Evolutionary conservation across 2,329 filamentous ascomycete genomes (phyloP), one percentile per base, ranked within the genome.

Genomic region (Sclerotinia subarctica): DNA sequence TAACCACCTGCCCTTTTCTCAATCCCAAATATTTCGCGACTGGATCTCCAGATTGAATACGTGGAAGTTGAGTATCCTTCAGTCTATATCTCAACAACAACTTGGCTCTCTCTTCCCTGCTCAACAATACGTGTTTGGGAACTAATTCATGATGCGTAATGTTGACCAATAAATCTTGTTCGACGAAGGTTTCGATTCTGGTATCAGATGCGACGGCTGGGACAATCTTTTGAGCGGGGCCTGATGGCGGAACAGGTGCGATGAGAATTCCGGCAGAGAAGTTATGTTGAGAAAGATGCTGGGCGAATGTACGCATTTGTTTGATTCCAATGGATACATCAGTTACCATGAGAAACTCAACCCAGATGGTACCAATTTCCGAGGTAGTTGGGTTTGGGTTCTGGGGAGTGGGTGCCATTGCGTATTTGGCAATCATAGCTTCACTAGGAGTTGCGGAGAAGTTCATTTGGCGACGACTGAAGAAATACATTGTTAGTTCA

Each of bases 81-180:
- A 99, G 82, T 60, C 95, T 88, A 81, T 99, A 99, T 71, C 95
- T 85, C 81, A 93, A 88, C 70, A 99, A 84, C 76, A 99, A 82
- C 49, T 91, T 90, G 58, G 82, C 82, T 86, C 97, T 97, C 84
- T 99, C 95, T 76, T 96, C 93, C 57, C 88, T 86, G 76, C 92
- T 96, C 68, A 99, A 87, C 70, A 98, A 82, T 49, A 98, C 89
- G 78, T 99, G 95, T 78, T 91, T 93, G 56, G 95, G 95, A 42
- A 99, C 95, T 67, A 99, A 86, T 81, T 98, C 94, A 82, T 99
- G 95, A 79, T 94, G 92, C 69, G 94, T 98, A 80, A 99, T 98
- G 82, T 99, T 99, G 80, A 99, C 94, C 69, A 98, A 85, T 75
- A 99, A 81, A 81, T 99, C 95, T 79, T 95, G 91, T 83, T 98